Base-by-base conservation (phyloP, 2,329 filamentous ascomycete genomes). In the Truncatella angustata region DNA sequence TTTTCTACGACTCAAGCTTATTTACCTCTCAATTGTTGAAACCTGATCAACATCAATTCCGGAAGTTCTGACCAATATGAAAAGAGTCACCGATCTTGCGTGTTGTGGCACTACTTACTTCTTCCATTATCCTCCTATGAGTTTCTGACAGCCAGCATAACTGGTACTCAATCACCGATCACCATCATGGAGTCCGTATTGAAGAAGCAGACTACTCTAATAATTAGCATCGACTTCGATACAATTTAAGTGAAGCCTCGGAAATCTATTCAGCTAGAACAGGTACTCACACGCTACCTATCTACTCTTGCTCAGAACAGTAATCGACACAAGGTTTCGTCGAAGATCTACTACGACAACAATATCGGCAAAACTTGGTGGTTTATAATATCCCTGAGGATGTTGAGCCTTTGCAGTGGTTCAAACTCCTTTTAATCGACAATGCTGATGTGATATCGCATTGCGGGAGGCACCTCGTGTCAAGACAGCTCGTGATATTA, bases 161-260 rank as follows among this genome's bases (percentile, higher is more conserved):
- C 14, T 32, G 7, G 28, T 14, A 32, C 7, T 9, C 7, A 32
- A 32, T 32, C 28, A 14, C 7, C 28, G 28, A 9, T 7, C 28
- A 7, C 14, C 28, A 32, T 32, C 28, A 32, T 7, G 14, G 7
- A 32, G 28, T 14, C 7, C 7, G 7, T 32, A 32, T 32, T 14
- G 7, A 7, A 32, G 36, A 39, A 39, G 36, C 10, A 10, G 36
- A 39, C 7, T n/a, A 39, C 36, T 16, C 9, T 39, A n/a, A 56
- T 73, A 16, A 56, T 76, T 2, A 71, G 74, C 0, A 66, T 79
- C 5, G 75, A 78, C 35, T 77, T 78, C 42, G 75, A 74, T 1
- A 78, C 76, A 0, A 78, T 74, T 61, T 75, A 53, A 53, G 68
- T 58, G 28, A 32, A 2, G 7, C 28, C 28, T 7, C 7, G 28